Percentiles rank a stretch among this genome's conserved stretches.
Evolutionary conservation across 1,139 yeast genomes (phyloP).

Genomic region (Saccharomyces hybrid): DNA sequence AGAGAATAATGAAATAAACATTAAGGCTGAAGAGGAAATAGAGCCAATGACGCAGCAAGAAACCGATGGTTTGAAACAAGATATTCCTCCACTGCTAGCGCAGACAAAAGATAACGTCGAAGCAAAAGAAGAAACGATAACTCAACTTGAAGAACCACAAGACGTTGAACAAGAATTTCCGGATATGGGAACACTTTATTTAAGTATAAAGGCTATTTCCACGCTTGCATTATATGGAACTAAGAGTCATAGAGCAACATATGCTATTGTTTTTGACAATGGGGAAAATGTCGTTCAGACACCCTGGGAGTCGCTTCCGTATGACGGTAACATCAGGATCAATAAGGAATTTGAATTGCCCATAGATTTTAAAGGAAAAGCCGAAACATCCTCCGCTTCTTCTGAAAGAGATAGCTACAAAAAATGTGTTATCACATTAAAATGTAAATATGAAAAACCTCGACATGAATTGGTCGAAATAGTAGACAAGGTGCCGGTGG

Average conservation of each 20-base stretch:
- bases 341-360: constrained; percentile 86
- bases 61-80: neutral
- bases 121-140: neutral
- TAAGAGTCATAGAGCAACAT: constrained; percentile 49
- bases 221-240: constrained; percentile 54
- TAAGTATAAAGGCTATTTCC: constrained; percentile 54
- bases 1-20: neutral
- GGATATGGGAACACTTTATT: constrained; percentile 70
- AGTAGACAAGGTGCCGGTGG: constrained; percentile 42
- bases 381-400: neutral
- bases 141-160: constrained; percentile 3
- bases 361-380: constrained; percentile 16
- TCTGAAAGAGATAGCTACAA: neutral
- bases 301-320: constrained; percentile 46
- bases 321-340: constrained; percentile 38
- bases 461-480: constrained; percentile 49
- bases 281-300: constrained; percentile 84
- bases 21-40: neutral
- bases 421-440: constrained; percentile 69
- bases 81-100: neutral
- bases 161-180: constrained; percentile 1
- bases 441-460: constrained; percentile 52
- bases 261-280: constrained; percentile 73
- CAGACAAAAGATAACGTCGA: neutral
- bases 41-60: neutral